Conservation (phyloP, 2,329 filamentous ascomycete species). For the Trichoderma koningiopsis region DNA sequence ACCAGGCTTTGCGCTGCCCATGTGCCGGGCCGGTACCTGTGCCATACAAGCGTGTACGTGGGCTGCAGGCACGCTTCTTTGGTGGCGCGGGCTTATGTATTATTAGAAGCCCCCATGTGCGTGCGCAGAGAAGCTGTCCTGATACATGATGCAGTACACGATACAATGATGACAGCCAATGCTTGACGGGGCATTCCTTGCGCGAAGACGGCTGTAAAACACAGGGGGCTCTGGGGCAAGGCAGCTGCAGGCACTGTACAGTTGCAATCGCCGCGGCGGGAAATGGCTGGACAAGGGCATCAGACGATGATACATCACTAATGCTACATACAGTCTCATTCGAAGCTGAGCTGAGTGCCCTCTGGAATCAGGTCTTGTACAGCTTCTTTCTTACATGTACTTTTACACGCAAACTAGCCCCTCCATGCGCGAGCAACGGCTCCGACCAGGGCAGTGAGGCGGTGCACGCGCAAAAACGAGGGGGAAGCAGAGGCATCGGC, state of each 20-base stretch:
- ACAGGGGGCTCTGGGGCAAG: not conserved
- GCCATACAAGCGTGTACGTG: not conserved
- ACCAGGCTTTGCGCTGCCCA: not conserved
- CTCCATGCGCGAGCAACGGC: not conserved
- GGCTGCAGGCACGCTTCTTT: not conserved
- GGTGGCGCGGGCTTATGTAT: slow-evolving; percentile 7
- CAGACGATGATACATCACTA: not conserved
- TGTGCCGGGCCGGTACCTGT: not conserved
- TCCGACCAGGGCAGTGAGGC: slow-evolving; percentile 19
- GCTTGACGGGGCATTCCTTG: not conserved
- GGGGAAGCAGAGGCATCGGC: not conserved
- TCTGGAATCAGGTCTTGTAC: not conserved
- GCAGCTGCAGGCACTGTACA: not conserved
- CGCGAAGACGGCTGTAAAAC: not conserved
- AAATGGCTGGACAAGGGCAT: not conserved
- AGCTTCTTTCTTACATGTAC: not conserved
- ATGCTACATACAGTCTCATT: not conserved
- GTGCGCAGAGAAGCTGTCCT: not conserved
- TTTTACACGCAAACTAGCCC: not conserved
- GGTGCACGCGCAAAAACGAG: slow-evolving; percentile 20
- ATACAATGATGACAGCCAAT: not conserved
- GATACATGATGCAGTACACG: not conserved
- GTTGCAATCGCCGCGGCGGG: no score
- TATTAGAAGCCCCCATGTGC: not conserved
- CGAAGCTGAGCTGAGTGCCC: not conserved